Conservation (phyloP, 2,329 filamentous ascomycete genomes). For the Pyrenophora graminea region DNA sequence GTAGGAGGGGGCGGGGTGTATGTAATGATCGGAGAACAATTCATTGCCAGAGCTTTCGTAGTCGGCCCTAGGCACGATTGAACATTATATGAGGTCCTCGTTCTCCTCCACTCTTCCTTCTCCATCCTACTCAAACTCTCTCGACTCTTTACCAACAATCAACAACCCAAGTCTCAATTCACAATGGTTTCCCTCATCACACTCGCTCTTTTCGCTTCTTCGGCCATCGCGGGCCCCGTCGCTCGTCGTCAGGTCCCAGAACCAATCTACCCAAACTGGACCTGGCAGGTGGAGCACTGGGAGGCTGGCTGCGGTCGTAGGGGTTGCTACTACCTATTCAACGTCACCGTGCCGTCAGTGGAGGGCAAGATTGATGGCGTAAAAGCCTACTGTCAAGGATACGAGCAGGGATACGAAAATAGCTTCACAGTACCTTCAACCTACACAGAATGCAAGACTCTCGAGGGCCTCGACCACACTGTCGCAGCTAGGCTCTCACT, state of each 20-base stretch:
- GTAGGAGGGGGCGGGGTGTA: too few species aligned
- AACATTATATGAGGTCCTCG: too few species aligned
- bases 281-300: slow-evolving; percentile 25
- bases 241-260: slow-evolving; percentile 2
- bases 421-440: slow-evolving; percentile 6
- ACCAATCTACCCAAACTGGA: slow-evolving; percentile 21
- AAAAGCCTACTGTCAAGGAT: slow-evolving; percentile 22
- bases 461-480: slow-evolving; percentile 26
- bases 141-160: too few species aligned
- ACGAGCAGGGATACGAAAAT: slow-evolving; percentile 20
- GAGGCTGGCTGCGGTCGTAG: slow-evolving; percentile 21
- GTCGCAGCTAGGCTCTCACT: slow-evolving; percentile 18
- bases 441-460: slow-evolving; percentile 12
- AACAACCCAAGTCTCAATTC: too few species aligned
- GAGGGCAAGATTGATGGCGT: slow-evolving; percentile 15
- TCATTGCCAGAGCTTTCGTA: too few species aligned
- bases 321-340: slow-evolving; percentile 33
- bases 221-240: slow-evolving; percentile 12
- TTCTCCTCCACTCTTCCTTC: too few species aligned
- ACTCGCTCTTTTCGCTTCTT: slow-evolving; percentile 13
- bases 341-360: slow-evolving; percentile 24
- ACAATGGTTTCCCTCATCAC: slow-evolving; percentile 20
- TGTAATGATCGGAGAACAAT: too few species aligned
- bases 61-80: too few species aligned
- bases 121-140: too few species aligned